Evolutionary conservation across 768 basidiomycete genomes (phyloP).

Genomic region (Leccinum fibrillosum): DNA sequence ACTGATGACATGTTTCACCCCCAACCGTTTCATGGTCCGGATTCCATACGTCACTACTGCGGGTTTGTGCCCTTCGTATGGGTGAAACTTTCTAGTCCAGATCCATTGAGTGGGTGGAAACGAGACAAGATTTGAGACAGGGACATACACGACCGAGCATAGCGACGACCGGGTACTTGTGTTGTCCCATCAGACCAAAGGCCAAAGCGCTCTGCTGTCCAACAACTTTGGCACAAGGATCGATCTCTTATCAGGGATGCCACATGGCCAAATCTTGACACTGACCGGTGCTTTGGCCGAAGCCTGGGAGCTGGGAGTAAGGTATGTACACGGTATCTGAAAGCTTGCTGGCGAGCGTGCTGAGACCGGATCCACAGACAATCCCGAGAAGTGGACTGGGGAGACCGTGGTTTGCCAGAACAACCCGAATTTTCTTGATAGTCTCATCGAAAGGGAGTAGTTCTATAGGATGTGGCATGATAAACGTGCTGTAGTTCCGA

Average conservation of each 20-base stretch:
- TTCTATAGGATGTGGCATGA: conserved; percentile 14
- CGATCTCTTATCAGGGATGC: not conserved
- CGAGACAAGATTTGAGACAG: not conserved
- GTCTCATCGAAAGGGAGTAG: conserved; percentile 27
- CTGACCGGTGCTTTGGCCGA: conserved; percentile 73
- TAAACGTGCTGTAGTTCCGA: not conserved
- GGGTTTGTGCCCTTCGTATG: conserved; percentile 79
- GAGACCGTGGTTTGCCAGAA: conserved; percentile 32
- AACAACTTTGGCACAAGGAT: conserved; percentile 44
- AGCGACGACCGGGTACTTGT: conserved; percentile 77
- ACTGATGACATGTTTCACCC: conserved; percentile 76
- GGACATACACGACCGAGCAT: conserved; percentile 79
- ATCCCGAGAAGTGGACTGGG: conserved; percentile 70
- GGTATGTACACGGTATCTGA: conserved; percentile 56
- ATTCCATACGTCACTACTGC: conserved; percentile 74
- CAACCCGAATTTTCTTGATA: conserved; percentile 26
- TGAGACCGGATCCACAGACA: conserved; percentile 84
- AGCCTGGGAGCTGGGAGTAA: conserved; percentile 69
- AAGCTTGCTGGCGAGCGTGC: conserved; percentile 64
- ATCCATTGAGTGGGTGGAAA: conserved; percentile 3
- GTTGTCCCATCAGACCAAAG: conserved; percentile 69
- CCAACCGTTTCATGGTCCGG: conserved; percentile 72
- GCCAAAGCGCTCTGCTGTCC: conserved; percentile 81
- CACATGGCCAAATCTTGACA: not conserved
- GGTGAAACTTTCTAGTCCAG: conserved; percentile 58